Base-by-base conservation (phyloP, 2,329 filamentous ascomycete species). In the Chaetothyriales sp. region DNA sequence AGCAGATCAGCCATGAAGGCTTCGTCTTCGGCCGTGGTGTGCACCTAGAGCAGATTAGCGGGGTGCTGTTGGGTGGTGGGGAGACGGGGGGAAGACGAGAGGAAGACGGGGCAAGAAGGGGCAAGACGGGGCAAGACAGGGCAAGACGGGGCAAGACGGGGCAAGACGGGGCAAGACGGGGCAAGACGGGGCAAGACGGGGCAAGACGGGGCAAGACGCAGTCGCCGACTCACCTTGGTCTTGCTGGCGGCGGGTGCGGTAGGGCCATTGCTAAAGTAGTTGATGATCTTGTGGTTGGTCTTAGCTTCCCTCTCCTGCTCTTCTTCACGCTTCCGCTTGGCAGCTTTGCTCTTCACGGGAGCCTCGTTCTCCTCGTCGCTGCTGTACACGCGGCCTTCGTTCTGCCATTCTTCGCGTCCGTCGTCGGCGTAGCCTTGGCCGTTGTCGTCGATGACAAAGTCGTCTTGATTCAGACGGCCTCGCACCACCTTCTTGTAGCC, bases 381-480 rank as follows among this genome's bases (percentile, higher is more conserved):
- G 66, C 84, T 80, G 57, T 77, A 74, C 65, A 79, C 72, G 54
- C 75, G 75, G 59, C 76, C 73, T 58, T 83, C 77, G 61, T 85
- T 80, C 68, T 90, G 82, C 89, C 90, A 90, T 62, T 97, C 92
- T 70, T 95, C 89, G 51, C 92, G 83, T 55, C 92, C 92, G 65
- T 97, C 92, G 66, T 97, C 90, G 59, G 88, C 90, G 64, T 98
- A 98, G 40, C 92, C 90, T 66, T 90, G 88, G 64, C 90, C 90
- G 72, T 95, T 94, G 71, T 98, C 92, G 72, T 97, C 92, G 54
- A 98, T 89, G 49, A 98, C 90, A 64, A 98, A 98, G 70, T 98
- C 92, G 62, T 98, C 92, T 63, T 94, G 77, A 64, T 97, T 86
- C 49, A 98, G 75, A 46, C 92, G 83, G 51, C 84, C 81, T 44